Base-by-base conservation (phyloP, 2,329 filamentous ascomycete species). In the Microsporum audouinii region DNA sequence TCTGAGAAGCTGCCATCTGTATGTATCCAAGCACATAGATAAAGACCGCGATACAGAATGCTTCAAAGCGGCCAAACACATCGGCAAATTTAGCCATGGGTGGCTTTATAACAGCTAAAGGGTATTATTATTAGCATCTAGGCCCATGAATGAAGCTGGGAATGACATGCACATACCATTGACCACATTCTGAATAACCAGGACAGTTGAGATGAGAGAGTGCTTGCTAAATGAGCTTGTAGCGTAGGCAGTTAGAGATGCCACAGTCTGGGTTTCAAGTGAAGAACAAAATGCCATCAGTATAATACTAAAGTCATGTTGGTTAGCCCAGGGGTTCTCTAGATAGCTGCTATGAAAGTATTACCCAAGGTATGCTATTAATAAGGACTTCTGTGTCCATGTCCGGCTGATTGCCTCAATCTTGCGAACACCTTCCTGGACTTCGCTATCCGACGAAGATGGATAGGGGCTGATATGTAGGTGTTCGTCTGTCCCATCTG, bases 71-170 rank as follows among this genome's bases (percentile, higher is more conserved):
- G 61, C 85, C 86, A 77, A 83, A 88, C 41, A 86, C 77, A 72
- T 88, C 83, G 58, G 87, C 77, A 17, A 87, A 75, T 71, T 88
- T 88, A 59, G 86, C 84, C 65, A 86, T 79, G 0, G 85, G 82
- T 7, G 87, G 79, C 68, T 86, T 85, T 61, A 81, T 78, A n/a
- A 86, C 78, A 43, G 83, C 85, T 68, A 76, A 33, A 14, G 23
- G 27, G 23, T 14, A 23, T 3, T 3, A 7, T 7, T 41, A 33
- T n/a, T 17, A 47, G 33, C 34, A 51, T 23, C 17, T 5, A 3
- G 55, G 39, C 74, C 53, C 73, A 1, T 68, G 34, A 2, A 5
- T 43, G 7, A 8, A 29, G 2, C 4, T 10, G 17, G 33, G 29
- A 5, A 12, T 10, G 6, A 41, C 31, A 45, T n/a, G 8, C 39